Conservation (phyloP, 768 basidiomycete genomes). For the Tylopilus subfusipes region DNA sequence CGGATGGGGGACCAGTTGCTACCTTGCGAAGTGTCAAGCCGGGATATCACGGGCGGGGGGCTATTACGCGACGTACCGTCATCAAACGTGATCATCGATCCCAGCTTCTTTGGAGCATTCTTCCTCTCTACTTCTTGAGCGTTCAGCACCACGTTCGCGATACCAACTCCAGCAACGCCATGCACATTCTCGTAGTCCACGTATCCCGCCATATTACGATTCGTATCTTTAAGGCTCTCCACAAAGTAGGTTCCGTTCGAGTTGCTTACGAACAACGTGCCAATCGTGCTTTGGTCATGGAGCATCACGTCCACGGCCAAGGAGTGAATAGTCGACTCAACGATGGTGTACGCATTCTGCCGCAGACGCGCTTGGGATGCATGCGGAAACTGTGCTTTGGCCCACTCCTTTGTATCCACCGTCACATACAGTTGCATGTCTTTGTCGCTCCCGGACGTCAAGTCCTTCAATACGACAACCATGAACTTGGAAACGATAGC, state of each 20-base stretch:
- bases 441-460: slow-evolving; percentile 48
- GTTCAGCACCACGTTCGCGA: slow-evolving; percentile 86
- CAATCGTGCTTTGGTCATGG: slow-evolving; percentile 59
- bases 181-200: slow-evolving; percentile 92
- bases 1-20: slow-evolving; percentile 74
- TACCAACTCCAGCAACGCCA: slow-evolving; percentile 85
- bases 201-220: slow-evolving; percentile 81
- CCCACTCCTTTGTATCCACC: slow-evolving; percentile 80
- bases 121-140: slow-evolving; percentile 78
- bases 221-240: slow-evolving; percentile 86
- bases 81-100: slow-evolving; percentile 83
- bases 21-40: slow-evolving; percentile 32
- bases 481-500: slow-evolving; percentile 92
- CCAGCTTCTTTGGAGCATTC: slow-evolving; percentile 65
- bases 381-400: slow-evolving; percentile 90
- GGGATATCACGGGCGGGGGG: neutral
- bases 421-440: slow-evolving; percentile 87
- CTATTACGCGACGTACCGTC: slow-evolving; percentile 49
- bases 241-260: slow-evolving; percentile 96
- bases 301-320: slow-evolving; percentile 91
- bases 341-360: slow-evolving; percentile 94
- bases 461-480: slow-evolving; percentile 82
- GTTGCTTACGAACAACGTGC: slow-evolving; percentile 94
- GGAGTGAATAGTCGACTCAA: slow-evolving; percentile 91
- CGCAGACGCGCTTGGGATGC: slow-evolving; percentile 71